Base-by-base conservation (phyloP, 2,329 filamentous ascomycete genomes). In the Penicillium sp. region DNA sequence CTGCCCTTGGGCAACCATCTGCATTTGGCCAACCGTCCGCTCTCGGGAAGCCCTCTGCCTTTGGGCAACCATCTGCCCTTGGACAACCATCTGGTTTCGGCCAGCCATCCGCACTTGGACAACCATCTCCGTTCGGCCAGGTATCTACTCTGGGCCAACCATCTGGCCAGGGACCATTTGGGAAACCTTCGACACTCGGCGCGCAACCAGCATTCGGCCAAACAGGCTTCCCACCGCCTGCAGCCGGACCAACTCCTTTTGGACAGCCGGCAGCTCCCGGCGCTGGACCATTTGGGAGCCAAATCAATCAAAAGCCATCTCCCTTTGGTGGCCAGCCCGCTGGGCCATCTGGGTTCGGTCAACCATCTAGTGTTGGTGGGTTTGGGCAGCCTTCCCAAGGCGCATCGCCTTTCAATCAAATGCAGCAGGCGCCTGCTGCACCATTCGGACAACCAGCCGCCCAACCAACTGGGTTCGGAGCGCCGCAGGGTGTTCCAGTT, bases 211-310 rank as follows among this genome's bases (percentile, higher is more conserved):
- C 42, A 18, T 51, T 51, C 29, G 47, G 51, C 7, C 48, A 51
- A 43, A 23, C 35, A 39, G 20, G 35, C 26, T 20, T 36, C 29
- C 33, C 30, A 6, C 36, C 32, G 13, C 11, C 34, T 48, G 51
- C 5, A 5, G 18, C 39, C 46, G 15, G 6, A 4, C 25, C 25
- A 27, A 27, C 6, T n/a, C 49, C 63, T 1, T 70, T 71, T 33
- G 64, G 63, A 2, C 64, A 70, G 39, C 58, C 68, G 37, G 32
- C 57, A 26, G 51, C 53, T 39, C 31, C 43, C 10, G 25, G 25
- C 22, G 28, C 37, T 6, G 33, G 29, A 15, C 34, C 39, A 8
- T 41, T 41, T 11, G 34, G 42, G 37, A 30, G 14, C 34, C 1
- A 45, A 22, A 22, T 5, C 18, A n/a, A n/a, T n/a, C n/a, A n/a